These are phyloP conservation scores for Fusarium robinianum DNA, from an alignment of 2,329 filamentous ascomycete species.

Conservation along the genomic window DNA sequence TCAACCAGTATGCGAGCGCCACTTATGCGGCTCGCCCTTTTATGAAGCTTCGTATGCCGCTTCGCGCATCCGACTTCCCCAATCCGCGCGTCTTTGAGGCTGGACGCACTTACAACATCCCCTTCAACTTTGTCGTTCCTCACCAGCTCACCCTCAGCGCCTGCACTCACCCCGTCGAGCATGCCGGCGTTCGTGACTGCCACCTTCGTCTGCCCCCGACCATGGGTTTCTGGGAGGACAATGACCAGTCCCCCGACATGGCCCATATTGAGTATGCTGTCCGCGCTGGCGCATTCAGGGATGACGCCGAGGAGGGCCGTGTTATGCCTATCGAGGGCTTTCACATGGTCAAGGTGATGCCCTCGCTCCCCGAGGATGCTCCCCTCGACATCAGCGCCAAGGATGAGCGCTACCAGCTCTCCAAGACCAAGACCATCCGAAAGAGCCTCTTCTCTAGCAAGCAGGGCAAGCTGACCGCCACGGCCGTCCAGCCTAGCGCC, in stretches of 20 bases:
- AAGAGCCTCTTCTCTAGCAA: constrained; percentile 58
- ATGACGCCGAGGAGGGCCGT: constrained; percentile 26
- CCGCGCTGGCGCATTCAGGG: constrained; percentile 50
- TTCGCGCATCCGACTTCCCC: constrained; percentile 53
- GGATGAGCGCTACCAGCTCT: constrained; percentile 55
- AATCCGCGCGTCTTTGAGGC: constrained; percentile 52
- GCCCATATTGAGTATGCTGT: constrained; percentile 57
- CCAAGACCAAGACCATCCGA: constrained; percentile 57
- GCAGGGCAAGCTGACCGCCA: constrained; percentile 54
- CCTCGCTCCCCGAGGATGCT: constrained; percentile 53
- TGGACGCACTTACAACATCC: constrained; percentile 54
- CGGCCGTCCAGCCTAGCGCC: constrained; percentile 52
- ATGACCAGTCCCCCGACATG: constrained; percentile 61
- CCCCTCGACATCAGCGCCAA: constrained; percentile 54
- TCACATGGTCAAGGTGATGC: constrained; percentile 57
- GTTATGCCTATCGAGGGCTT: constrained; percentile 47
- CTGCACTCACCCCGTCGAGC: constrained; percentile 55
- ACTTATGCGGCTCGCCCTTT: constrained; percentile 57
- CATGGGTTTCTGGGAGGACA: constrained; percentile 56
- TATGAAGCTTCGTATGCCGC: constrained; percentile 60
- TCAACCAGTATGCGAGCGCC: constrained; percentile 53
- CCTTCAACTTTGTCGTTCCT: constrained; percentile 65
- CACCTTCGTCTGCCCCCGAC: constrained; percentile 60
- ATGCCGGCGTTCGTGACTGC: constrained; percentile 53
- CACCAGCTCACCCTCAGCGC: constrained; percentile 60